phyloP scores from a whole-genome alignment of 2,329 filamentous ascomycete genomes.

The Tolypocladium sp. region DNA sequence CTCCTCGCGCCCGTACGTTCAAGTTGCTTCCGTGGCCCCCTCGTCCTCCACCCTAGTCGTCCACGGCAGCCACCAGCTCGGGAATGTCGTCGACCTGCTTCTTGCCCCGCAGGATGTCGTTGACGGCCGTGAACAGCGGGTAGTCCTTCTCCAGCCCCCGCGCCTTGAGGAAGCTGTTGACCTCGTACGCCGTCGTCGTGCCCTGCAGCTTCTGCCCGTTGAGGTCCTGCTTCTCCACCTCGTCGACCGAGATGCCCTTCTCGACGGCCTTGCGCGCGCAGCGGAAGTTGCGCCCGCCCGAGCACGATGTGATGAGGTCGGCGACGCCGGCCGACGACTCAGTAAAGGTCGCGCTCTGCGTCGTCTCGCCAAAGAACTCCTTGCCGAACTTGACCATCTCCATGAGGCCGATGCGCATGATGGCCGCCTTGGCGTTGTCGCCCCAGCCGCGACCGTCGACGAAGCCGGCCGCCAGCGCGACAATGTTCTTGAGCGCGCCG shows the following conservation, averaged over 20 bases:
- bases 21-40: not conserved
- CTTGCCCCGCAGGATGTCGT: conserved; percentile 67
- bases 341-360: conserved; percentile 82
- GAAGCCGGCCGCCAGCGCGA: conserved; percentile 88
- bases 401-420: conserved; percentile 91
- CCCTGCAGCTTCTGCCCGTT: conserved; percentile 98
- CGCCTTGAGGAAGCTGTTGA: conserved; percentile 78
- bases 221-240: conserved; percentile 81
- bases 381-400: conserved; percentile 97
- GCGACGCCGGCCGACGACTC: conserved; percentile 92
- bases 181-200: conserved; percentile 83
- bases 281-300: conserved; percentile 84
- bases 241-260: conserved; percentile 68
- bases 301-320: conserved; percentile 90
- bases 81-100: conserved; percentile 76
- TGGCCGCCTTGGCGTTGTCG: conserved; percentile 96
- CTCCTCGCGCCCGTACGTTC: not conserved
- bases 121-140: conserved; percentile 85
- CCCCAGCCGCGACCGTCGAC: conserved; percentile 95
- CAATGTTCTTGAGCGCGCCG: conserved; percentile 93
- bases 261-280: conserved; percentile 85
- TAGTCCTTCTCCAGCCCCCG: conserved; percentile 74
- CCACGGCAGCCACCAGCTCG: conserved; percentile 41
- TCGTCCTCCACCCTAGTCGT: not conserved
- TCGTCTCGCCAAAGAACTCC: conserved; percentile 79